phyloP scores from a whole-genome alignment of 1,139 yeast species.

The Suhomyces maxii region DNA sequence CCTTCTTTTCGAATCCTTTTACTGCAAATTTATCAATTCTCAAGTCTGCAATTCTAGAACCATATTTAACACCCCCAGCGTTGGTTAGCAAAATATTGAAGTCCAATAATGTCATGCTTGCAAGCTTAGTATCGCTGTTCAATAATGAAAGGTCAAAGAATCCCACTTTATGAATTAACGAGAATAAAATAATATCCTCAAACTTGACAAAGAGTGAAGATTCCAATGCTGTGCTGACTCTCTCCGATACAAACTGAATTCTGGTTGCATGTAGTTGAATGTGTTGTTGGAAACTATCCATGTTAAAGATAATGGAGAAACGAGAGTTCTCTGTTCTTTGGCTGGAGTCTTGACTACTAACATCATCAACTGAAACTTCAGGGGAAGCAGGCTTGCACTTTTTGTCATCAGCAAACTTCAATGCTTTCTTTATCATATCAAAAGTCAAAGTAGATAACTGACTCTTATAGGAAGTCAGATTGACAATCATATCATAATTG shows the following conservation, averaged over 20 bases:
- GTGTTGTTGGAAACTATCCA: constrained; percentile 18
- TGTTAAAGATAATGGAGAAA: constrained; percentile 9
- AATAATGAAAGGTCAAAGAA: constrained; percentile 11
- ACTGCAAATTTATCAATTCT: constrained; percentile 13
- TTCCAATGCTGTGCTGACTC: constrained; percentile 6
- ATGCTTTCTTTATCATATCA: constrained; percentile 9
- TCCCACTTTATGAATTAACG: constrained; percentile 10
- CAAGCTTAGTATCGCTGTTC: constrained; percentile 11
- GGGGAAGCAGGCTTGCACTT: neutral
- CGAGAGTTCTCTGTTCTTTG: neutral
- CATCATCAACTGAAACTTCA: neutral
- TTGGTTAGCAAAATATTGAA: constrained; percentile 14
- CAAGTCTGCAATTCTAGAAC: constrained; percentile 16
- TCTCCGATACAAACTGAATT: constrained; percentile 5
- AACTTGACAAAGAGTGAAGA: constrained; percentile 7
- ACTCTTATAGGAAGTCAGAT: constrained; percentile 26
- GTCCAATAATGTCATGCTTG: constrained; percentile 10
- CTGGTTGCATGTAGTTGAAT: constrained; percentile 7
- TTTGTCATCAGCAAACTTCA: constrained; percentile 1
- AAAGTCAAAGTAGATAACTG: constrained; percentile 22
- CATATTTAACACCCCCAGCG: constrained; percentile 16
- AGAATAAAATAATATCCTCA: constrained; percentile 10
- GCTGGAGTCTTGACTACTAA: neutral
- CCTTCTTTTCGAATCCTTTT: constrained; percentile 16
- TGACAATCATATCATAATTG: constrained; percentile 18